Conservation (phyloP, 805 yeast species). For the Schwanniomyces sp. region DNA sequence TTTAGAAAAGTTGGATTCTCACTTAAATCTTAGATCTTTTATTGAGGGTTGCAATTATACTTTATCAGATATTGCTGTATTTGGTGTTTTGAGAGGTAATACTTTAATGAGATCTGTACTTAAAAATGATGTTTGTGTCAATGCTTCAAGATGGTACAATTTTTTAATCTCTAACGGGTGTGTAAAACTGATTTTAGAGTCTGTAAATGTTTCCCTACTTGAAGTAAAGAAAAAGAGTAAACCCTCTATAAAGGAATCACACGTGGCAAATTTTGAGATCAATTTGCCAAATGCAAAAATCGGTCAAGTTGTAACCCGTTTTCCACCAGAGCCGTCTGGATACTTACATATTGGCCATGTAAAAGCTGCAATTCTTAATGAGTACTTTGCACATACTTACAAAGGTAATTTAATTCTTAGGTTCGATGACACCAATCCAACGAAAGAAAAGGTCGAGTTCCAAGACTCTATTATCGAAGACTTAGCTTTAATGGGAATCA, state of each 20-base stretch:
- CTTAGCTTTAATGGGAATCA: constrained; percentile 83
- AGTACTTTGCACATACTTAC: constrained; percentile 93
- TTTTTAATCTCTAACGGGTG: constrained; percentile 64
- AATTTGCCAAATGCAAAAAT: constrained; percentile 87
- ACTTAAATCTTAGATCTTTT: constrained; percentile 82
- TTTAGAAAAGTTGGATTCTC: constrained; percentile 78
- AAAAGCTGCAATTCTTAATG: constrained; percentile 95
- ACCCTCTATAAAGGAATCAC: constrained; percentile 54
- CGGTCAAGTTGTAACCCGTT: constrained; percentile 96
- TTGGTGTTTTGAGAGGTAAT: constrained; percentile 94
- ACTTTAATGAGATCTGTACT: constrained; percentile 89
- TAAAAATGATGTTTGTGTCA: constrained; percentile 79
- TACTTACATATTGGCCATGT: constrained; percentile 99
- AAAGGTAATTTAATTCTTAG: constrained; percentile 95
- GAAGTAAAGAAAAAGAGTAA: constrained; percentile 74
- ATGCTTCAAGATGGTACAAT: constrained; percentile 92
- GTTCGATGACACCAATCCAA: constrained; percentile 97
- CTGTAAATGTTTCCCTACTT: constrained; percentile 63
- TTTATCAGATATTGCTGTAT: constrained; percentile 82
- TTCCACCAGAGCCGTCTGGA: constrained; percentile 99
- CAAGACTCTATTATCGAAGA: constrained; percentile 94
- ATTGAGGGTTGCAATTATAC: constrained; percentile 64
- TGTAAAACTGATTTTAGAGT: constrained; percentile 70
- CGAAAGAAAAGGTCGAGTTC: constrained; percentile 93
- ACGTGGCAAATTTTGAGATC: constrained; percentile 94